phyloP scores from a whole-genome alignment of 208 protist genomes.

The Trypanosoma platydactyli region DNA sequence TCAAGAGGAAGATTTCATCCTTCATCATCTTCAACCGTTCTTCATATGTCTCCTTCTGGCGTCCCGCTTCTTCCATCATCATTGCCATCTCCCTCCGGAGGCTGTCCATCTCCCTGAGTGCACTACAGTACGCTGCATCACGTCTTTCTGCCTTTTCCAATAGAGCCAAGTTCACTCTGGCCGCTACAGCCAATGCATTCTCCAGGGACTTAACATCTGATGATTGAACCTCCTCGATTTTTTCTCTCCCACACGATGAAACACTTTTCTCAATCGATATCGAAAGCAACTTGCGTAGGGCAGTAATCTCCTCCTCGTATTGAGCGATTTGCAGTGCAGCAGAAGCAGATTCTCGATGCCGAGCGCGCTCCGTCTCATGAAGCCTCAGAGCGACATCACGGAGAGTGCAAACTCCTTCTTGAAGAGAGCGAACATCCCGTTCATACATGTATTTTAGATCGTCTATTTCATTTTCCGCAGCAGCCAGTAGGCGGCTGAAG shows the following conservation, averaged over 20 bases:
- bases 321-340: not conserved
- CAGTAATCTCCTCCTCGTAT: conserved; percentile 7
- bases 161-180: conserved; percentile 14
- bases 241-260: not conserved
- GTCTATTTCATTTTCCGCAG: conserved; percentile 15
- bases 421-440: conserved; percentile 9
- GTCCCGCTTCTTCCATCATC: not conserved
- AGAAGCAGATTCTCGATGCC: conserved; percentile 1
- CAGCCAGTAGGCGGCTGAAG: conserved; percentile 3
- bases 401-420: conserved; percentile 14
- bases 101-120: conserved; percentile 15
- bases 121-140: conserved; percentile 12
- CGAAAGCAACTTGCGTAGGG: conserved; percentile 4
- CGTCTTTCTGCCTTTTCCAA: conserved; percentile 19
- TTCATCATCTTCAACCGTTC: conserved; percentile 14
- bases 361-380: conserved; percentile 4
- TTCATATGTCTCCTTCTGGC: conserved; percentile 10
- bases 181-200: conserved; percentile 12
- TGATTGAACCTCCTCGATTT: not conserved
- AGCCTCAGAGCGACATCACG: not conserved
- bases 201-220: conserved; percentile 13
- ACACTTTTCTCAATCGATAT: conserved; percentile 7
- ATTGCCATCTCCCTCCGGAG: conserved; percentile 7
- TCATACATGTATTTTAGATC: conserved; percentile 22
- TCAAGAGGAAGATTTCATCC: conserved; percentile 6